A percentile compares a stretch with the other conserved stretches of the same genome.
Conservation (phyloP, 805 yeast species). For the Teunomyces funiuensis region DNA sequence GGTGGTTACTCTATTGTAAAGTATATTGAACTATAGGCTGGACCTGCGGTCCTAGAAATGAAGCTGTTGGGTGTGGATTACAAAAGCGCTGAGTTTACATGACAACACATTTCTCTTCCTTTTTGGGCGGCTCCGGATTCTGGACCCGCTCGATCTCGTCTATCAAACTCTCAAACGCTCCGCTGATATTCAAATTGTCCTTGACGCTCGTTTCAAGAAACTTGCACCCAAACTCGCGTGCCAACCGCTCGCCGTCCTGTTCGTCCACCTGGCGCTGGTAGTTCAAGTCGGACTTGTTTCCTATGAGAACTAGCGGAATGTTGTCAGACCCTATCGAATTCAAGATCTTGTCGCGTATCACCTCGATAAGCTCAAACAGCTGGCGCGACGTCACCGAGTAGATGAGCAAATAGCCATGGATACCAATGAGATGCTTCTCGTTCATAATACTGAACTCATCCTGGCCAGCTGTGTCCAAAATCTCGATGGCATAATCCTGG, state of each 20-base stretch:
- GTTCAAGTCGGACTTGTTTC: constrained; percentile 71
- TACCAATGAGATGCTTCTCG: constrained; percentile 75
- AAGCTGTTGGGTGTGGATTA: background rate
- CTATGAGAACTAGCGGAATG: constrained; percentile 50
- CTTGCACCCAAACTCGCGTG: constrained; percentile 43
- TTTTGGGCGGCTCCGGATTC: constrained; percentile 44
- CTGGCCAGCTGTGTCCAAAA: constrained; percentile 91
- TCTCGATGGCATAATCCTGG: constrained; percentile 77
- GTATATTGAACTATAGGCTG: no score
- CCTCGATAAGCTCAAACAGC: constrained; percentile 72
- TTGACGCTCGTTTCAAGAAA: constrained; percentile 52
- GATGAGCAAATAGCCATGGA: constrained; percentile 79
- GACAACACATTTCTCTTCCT: constrained; percentile 52
- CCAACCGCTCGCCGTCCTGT: constrained; percentile 38
- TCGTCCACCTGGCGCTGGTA: constrained; percentile 58
- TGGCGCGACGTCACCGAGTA: constrained; percentile 78
- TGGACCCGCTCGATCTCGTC: constrained; percentile 60
- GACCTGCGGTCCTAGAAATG: no score
- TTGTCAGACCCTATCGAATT: constrained; percentile 57
- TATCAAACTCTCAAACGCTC: constrained; percentile 61
- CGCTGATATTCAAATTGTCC: constrained; percentile 51
- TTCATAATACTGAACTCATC: constrained; percentile 83
- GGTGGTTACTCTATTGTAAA: no score
- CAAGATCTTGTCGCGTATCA: constrained; percentile 80
- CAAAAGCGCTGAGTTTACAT: constrained; percentile 23